Evolutionary conservation across 768 basidiomycete species (phyloP).

Genomic region (Boletus coccyginus): DNA sequence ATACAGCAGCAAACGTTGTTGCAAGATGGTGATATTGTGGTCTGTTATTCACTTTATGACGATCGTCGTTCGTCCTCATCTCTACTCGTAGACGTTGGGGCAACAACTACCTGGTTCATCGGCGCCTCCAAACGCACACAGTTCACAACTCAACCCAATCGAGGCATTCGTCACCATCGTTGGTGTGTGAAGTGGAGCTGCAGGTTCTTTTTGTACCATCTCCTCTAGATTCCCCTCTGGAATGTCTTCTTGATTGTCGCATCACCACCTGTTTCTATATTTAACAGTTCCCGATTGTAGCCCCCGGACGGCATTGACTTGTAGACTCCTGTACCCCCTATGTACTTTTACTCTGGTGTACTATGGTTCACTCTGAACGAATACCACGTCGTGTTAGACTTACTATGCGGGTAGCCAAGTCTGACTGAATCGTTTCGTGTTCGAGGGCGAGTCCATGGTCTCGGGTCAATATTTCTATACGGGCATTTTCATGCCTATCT

Average conservation of each 20-base stretch:
- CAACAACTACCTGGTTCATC: conserved; percentile 36
- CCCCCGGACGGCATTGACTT: not conserved
- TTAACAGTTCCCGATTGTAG: not conserved
- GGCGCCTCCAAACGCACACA: conserved; percentile 38
- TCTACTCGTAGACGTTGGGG: conserved; percentile 39
- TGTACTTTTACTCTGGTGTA: not conserved
- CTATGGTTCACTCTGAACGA: not conserved
- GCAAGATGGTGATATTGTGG: conserved; percentile 43
- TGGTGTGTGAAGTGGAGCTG: conserved; percentile 24
- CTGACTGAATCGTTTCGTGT: not conserved
- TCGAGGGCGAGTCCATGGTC: not conserved
- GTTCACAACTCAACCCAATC: conserved; percentile 46
- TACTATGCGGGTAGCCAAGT: not conserved
- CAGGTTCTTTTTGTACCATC: not conserved
- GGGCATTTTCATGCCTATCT: not conserved
- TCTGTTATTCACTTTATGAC: conserved; percentile 22
- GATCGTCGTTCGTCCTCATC: conserved; percentile 2
- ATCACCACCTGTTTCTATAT: conserved; percentile 2
- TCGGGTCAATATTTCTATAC: not conserved
- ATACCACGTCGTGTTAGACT: not conserved
- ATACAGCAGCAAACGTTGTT: conserved; percentile 38
- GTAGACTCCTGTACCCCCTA: not conserved
- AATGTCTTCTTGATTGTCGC: not conserved
- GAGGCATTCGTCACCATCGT: conserved; percentile 39
- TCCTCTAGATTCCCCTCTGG: not conserved